A percentile compares a stretch with the other conserved stretches of the same genome.
Evolutionary conservation across 2,329 filamentous ascomycete genomes (phyloP).

Genomic region (Phaeosphaeriaceae sp.): DNA sequence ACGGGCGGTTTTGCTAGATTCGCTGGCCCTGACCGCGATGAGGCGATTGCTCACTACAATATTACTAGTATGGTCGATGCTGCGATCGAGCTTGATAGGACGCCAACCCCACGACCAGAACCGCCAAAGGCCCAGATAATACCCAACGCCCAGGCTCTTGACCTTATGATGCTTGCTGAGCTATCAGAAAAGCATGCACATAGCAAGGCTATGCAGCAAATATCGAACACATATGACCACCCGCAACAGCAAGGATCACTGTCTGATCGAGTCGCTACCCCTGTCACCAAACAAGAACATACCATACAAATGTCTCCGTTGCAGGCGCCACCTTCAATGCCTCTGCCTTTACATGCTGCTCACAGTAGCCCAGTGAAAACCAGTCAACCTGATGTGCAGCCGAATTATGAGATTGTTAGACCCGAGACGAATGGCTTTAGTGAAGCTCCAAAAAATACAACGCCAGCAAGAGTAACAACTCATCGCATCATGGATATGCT

Average conservation of each 20-base stretch:
- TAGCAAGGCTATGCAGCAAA: constrained; percentile 2
- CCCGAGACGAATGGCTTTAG: constrained; percentile 15
- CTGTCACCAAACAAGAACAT: constrained; percentile 19
- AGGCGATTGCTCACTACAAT: constrained; percentile 48
- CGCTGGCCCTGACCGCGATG: constrained; percentile 49
- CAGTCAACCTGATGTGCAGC: constrained; percentile 10
- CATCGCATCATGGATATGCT: constrained; percentile 48
- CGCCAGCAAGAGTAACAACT: constrained; percentile 36
- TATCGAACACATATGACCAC: constrained; percentile 7
- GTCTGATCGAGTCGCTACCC: constrained; percentile 15
- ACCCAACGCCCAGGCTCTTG: constrained; percentile 51
- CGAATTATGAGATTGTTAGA: constrained; percentile 6
- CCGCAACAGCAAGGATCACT: constrained; percentile 11
- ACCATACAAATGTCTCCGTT: constrained; percentile 25
- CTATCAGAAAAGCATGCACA: constrained; percentile 37
- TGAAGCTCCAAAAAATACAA: constrained; percentile 23
- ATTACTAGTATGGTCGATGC: constrained; percentile 44
- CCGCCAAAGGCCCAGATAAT: constrained; percentile 30
- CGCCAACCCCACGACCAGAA: constrained; percentile 27
- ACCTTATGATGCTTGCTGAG: constrained; percentile 48
- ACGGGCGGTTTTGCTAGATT: constrained; percentile 50
- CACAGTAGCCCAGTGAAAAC: constrained; percentile 24
- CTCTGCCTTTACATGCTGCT: constrained; percentile 23
- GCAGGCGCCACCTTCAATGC: constrained; percentile 15
- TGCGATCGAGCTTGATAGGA: constrained; percentile 42